phyloP scores from a whole-genome alignment of 306 rosid genomes.

The Castanea sativa region DNA sequence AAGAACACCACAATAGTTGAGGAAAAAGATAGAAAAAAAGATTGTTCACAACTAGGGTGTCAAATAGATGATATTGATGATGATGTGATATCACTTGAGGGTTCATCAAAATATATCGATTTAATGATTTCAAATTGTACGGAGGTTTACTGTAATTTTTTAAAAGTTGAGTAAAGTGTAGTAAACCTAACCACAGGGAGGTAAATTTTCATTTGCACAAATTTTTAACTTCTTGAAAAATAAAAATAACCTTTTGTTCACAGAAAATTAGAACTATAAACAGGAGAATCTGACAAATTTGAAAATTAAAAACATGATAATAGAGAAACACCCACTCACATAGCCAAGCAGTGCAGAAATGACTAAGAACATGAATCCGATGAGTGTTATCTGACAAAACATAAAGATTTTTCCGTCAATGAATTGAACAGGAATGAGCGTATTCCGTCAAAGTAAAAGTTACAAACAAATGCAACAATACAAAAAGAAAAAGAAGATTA shows the following conservation, averaged over 20 bases:
- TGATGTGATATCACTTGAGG: too few species aligned
- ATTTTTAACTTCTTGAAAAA: not conserved
- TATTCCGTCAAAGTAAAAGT: conserved; percentile 13
- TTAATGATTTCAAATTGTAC: too few species aligned
- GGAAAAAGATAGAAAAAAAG: too few species aligned
- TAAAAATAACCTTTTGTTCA: not conserved
- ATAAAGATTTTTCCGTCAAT: conserved; percentile 24
- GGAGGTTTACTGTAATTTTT: too few species aligned
- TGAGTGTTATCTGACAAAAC: conserved; percentile 77
- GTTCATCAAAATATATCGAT: too few species aligned
- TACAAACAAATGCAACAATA: conserved; percentile 11
- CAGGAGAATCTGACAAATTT: not conserved
- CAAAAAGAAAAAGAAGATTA: conserved; percentile 21
- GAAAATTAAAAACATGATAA: not conserved
- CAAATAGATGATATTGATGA: too few species aligned
- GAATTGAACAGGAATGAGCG: conserved; percentile 8
- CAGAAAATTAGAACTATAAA: conserved; percentile 8
- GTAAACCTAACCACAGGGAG: too few species aligned
- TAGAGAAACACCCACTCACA: conserved; percentile 52
- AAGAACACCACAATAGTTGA: too few species aligned
- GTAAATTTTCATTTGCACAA: too few species aligned
- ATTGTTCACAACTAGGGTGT: too few species aligned
- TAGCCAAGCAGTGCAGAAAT: conserved; percentile 84
- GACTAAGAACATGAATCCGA: conserved; percentile 75
- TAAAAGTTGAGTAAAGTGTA: too few species aligned